Percentiles rank a stretch among this genome's conserved stretches.
Conservation (phyloP, 2,329 filamentous ascomycete species). For the Paecilomyces formosus region DNA sequence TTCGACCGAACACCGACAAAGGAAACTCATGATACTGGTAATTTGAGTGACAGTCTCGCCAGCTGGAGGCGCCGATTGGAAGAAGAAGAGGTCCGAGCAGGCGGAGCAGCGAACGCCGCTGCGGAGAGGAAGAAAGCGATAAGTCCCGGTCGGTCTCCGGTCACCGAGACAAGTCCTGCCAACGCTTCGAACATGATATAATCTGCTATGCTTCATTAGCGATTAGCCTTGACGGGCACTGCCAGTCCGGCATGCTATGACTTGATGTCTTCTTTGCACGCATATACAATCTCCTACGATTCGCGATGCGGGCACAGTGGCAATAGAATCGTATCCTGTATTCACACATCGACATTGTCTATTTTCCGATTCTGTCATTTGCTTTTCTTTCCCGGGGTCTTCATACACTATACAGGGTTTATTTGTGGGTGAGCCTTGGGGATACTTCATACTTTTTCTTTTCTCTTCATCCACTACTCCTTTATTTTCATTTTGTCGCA, state of each 20-base stretch:
- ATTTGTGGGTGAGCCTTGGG: neutral
- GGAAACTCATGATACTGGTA: constrained; percentile 30
- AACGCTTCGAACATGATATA: constrained; percentile 28
- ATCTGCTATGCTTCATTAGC: constrained; percentile 9
- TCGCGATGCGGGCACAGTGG: neutral
- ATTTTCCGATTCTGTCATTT: constrained; percentile 3
- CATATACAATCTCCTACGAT: neutral
- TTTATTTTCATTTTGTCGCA: neutral
- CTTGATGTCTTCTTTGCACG: neutral
- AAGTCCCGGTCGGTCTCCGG: constrained; percentile 1
- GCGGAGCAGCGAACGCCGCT: constrained; percentile 10
- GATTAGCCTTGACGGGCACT: neutral
- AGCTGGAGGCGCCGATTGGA: constrained; percentile 77
- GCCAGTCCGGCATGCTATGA: neutral
- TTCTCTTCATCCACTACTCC: neutral
- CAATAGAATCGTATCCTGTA: neutral
- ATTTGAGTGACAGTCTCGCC: constrained; percentile 63
- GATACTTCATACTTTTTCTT: neutral
- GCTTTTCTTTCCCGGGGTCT: neutral
- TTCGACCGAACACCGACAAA: constrained; percentile 58
- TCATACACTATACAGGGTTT: neutral
- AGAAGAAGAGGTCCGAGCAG: constrained; percentile 39
- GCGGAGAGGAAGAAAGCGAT: constrained; percentile 18
- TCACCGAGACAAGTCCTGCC: neutral
- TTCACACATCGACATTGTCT: neutral